Percentiles rank a stretch among this genome's conserved stretches.
Evolutionary conservation across 306 rosid genomes (phyloP).

Genomic region (Amphicarpaea edgeworthii): DNA sequence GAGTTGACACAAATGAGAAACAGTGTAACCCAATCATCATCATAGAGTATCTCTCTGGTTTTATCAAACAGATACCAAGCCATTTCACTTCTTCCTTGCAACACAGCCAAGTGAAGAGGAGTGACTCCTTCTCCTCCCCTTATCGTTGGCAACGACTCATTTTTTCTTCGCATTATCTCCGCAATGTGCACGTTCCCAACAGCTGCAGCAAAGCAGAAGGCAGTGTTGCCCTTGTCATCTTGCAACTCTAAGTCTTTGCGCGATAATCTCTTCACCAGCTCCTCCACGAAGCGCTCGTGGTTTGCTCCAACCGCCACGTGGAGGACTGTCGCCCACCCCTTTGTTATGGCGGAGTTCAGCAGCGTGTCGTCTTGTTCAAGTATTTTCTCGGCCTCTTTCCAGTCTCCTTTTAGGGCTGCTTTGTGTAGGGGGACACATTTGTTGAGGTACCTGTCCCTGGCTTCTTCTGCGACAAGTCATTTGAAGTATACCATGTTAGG

Average conservation of each 20-base stretch:
- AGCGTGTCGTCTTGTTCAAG: constrained; percentile 6
- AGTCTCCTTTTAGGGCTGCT: constrained; percentile 54
- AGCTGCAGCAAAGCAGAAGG: constrained; percentile 53
- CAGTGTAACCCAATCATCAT: constrained; percentile 12
- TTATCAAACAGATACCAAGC: constrained; percentile 24
- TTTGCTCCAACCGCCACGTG: constrained; percentile 54
- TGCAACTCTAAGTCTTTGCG: constrained; percentile 31
- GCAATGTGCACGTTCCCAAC: constrained; percentile 47
- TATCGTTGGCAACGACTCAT: constrained; percentile 25
- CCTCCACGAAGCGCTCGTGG: constrained; percentile 46
- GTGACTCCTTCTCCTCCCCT: constrained; percentile 45
- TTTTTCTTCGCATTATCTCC: constrained; percentile 37
- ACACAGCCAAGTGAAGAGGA: constrained; percentile 49
- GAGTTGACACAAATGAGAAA: constrained; percentile 38
- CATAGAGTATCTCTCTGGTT: background rate
- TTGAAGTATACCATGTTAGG: background rate
- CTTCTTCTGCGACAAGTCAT: constrained; percentile 41
- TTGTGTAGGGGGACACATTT: constrained; percentile 55
- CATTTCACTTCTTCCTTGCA: constrained; percentile 51
- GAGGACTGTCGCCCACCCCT: constrained; percentile 52
- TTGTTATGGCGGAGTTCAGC: constrained; percentile 42
- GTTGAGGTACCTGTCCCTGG: constrained; percentile 29
- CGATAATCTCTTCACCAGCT: constrained; percentile 31
- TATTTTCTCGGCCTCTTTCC: constrained; percentile 48
- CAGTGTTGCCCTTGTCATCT: constrained; percentile 40